Base-by-base conservation (phyloP, 768 basidiomycete species). In the Megacollybia marginata region DNA sequence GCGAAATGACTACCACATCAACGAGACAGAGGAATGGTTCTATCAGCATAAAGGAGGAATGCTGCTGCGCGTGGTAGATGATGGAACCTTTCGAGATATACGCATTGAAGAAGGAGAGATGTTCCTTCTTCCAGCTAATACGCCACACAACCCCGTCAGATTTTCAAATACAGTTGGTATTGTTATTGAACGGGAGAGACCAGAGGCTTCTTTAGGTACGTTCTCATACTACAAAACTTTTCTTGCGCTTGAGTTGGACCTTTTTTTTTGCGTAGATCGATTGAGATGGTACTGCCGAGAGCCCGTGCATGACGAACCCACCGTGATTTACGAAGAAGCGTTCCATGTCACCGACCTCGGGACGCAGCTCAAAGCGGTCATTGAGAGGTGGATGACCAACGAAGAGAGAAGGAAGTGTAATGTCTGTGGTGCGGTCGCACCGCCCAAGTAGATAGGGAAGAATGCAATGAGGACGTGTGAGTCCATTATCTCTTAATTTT, bases 21-120 rank as follows among this genome's bases (percentile, higher is more conserved):
- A 97, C 63, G 83, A 96, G 68, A 97, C 94, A 1, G 92, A 96
- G 87, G 95, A 98, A 67, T 97, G 93, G 94, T 98, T 97, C 67
- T 97, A 93, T 67, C 95, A 99, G 62, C 75, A 94, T 71, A 92
- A 93, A 64, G 95, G 95, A 2, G 81, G 77, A 2, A 97, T 98
- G 93, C 70, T 91, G 2, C 73, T 99, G 18, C 83, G 88, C 52
- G 84, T 90, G 1, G 85, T 96, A 13, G 89, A 92, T 45, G 88
- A 80, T 7, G 82, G 78, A 9, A 69, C 72, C 54, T 94, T 94
- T 67, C 74, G 76, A 60, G 95, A 98, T 63, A 88, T 97, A 44
- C 70, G 69, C 23, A 96, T 98, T 57, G 86, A 83, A 54, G 93
- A 99, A 65, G 94, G 94, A 44, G 92, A 93, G 52, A 97, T 97